These are phyloP conservation scores for Metschnikowia anglica DNA, from an alignment of 805 yeast species.

Conservation along the genomic window DNA sequence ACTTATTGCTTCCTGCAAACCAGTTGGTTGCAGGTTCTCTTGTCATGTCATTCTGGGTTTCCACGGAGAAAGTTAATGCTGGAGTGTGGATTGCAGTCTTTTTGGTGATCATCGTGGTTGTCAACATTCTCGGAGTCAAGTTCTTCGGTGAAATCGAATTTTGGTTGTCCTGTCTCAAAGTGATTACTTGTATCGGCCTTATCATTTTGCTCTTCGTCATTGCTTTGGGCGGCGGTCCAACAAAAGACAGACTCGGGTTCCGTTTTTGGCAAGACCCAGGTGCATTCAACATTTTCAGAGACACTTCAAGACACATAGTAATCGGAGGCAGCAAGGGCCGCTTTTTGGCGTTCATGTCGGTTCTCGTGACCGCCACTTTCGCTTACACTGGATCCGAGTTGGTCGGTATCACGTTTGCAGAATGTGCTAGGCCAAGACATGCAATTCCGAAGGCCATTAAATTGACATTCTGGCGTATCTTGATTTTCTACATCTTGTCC, in stretches of 20 bases:
- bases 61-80: conserved; percentile 46
- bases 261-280: conserved; percentile 72
- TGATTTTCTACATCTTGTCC: conserved; percentile 60
- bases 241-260: conserved; percentile 70
- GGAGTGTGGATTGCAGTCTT: conserved; percentile 48
- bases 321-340: conserved; percentile 49
- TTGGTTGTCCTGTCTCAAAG: conserved; percentile 64
- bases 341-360: conserved; percentile 61
- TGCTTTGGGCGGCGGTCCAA: conserved; percentile 78
- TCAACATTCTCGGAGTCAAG: conserved; percentile 51
- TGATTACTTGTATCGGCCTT: conserved; percentile 63
- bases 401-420: conserved; percentile 73
- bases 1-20: conserved; percentile 56
- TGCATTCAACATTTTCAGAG: conserved; percentile 52
- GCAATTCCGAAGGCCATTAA: conserved; percentile 71
- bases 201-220: conserved; percentile 61
- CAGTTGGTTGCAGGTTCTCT: conserved; percentile 64
- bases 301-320: conserved; percentile 35
- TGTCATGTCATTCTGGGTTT: conserved; percentile 54
- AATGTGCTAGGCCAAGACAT: conserved; percentile 62
- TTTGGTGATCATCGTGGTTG: conserved; percentile 39
- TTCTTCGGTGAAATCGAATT: conserved; percentile 48
- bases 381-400: conserved; percentile 71
- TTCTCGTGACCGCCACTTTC: conserved; percentile 63
- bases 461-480: conserved; percentile 64